Percentiles rank a stretch among this genome's conserved stretches.
Conservation (phyloP, 2,329 filamentous ascomycete genomes). For the Fusarium napiforme region DNA sequence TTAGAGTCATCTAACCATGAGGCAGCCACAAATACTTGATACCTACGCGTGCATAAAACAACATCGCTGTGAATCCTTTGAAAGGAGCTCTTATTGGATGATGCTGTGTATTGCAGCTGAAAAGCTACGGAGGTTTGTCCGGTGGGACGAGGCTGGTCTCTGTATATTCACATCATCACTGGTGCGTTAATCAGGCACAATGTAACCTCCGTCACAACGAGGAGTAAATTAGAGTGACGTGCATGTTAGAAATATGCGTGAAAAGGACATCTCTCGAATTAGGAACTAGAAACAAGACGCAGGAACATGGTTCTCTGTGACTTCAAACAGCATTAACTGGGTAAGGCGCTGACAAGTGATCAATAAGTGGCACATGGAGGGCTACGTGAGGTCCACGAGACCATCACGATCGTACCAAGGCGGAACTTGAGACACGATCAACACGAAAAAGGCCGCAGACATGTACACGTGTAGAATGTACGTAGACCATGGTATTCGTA, state of each 20-base stretch:
- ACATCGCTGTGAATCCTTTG: background rate
- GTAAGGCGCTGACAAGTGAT: constrained; percentile 20
- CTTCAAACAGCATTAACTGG: background rate
- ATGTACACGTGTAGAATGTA: constrained; percentile 27
- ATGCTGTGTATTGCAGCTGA: background rate
- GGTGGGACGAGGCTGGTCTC: background rate
- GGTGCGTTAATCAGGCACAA: constrained; percentile 37
- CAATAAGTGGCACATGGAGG: constrained; percentile 34
- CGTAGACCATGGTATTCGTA: background rate
- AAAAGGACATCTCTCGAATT: background rate
- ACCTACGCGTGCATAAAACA: background rate
- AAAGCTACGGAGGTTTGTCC: background rate
- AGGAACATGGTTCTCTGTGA: background rate
- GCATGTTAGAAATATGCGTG: constrained; percentile 21
- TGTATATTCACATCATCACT: constrained; percentile 14
- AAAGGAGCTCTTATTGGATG: constrained; percentile 6
- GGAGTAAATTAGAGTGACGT: constrained; percentile 8
- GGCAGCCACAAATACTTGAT: constrained; percentile 1
- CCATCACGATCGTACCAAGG: constrained; percentile 26
- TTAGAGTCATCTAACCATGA: constrained; percentile 11
- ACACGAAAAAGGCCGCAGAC: constrained; percentile 12
- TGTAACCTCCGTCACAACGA: constrained; percentile 17
- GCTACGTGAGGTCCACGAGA: constrained; percentile 28
- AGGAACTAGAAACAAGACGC: background rate
- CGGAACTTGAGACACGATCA: constrained; percentile 24